phyloP scores from a whole-genome alignment of 2,329 filamentous ascomycete genomes.

The Zalaria sp. region DNA sequence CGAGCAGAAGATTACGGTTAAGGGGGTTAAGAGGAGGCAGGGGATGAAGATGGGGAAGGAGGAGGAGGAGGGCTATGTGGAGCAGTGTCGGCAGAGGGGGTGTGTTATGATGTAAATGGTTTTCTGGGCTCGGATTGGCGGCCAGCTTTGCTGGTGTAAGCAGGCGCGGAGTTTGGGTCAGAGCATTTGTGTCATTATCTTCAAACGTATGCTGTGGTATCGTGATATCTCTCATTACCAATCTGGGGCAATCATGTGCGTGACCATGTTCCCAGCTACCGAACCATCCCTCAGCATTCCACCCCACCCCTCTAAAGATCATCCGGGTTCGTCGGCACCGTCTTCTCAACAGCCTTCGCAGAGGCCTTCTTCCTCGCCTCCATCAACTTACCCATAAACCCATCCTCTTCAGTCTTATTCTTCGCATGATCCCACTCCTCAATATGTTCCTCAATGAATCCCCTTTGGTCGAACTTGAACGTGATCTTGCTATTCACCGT shows the following conservation, averaged over 20 bases:
- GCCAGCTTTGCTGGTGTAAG: no score
- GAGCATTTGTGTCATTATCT: no score
- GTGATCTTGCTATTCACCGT: constrained; percentile 14
- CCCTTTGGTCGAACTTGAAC: constrained; percentile 10
- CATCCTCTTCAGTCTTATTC: constrained; percentile 13
- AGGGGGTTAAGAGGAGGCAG: constrained; percentile 52
- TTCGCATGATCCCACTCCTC: constrained; percentile 15
- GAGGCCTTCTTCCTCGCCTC: constrained; percentile 14
- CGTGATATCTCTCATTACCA: no score
- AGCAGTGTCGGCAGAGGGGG: constrained; percentile 35
- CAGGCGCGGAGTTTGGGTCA: no score
- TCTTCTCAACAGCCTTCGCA: constrained; percentile 13
- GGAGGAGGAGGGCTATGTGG: constrained; percentile 64
- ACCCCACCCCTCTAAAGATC: constrained; percentile 4
- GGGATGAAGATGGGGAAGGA: constrained; percentile 24
- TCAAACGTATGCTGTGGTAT: no score
- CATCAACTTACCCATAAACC: constrained; percentile 14
- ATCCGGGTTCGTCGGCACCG: constrained; percentile 10
- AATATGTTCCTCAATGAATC: constrained; percentile 13
- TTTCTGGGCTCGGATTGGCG: no score
- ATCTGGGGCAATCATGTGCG: no score
- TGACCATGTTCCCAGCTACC: no score
- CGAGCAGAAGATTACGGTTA: constrained; percentile 64
- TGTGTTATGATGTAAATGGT: constrained; percentile 28
- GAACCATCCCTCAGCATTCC: no score